phyloP scores from a whole-genome alignment of 2,329 filamentous ascomycete species.

The Botrytis sinoallii region DNA sequence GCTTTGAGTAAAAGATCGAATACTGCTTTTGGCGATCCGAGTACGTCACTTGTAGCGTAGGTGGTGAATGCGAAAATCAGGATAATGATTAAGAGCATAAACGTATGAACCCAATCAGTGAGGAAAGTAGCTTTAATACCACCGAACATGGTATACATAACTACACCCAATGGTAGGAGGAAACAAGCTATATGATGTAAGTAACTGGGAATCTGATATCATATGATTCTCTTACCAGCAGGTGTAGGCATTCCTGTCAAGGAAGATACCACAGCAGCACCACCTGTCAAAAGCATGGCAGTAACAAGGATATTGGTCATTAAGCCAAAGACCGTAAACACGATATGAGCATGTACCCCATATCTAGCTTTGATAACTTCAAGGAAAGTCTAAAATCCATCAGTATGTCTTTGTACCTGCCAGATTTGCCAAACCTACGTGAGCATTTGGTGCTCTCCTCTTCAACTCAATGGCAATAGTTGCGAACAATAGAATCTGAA shows the following conservation, averaged over 20 bases:
- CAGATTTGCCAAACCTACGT: conserved; percentile 41
- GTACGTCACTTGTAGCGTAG: conserved; percentile 67
- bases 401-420: neutral
- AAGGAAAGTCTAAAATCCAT: conserved; percentile 55
- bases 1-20: conserved; percentile 75
- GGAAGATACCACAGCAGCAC: conserved; percentile 68
- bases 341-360: conserved; percentile 67
- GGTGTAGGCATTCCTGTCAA: conserved; percentile 73
- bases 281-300: conserved; percentile 83
- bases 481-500: conserved; percentile 86
- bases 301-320: conserved; percentile 86
- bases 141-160: conserved; percentile 72
- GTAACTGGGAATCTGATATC: neutral
- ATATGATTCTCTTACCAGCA: conserved; percentile 47
- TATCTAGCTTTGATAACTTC: conserved; percentile 82
- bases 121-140: conserved; percentile 86
- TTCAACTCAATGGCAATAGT: conserved; percentile 90
- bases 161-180: conserved; percentile 74
- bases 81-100: conserved; percentile 81
- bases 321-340: conserved; percentile 78
- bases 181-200: conserved; percentile 56
- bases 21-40: conserved; percentile 73
- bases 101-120: conserved; percentile 69
- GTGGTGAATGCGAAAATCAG: conserved; percentile 80
- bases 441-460: conserved; percentile 80